Evolutionary conservation across 2,329 filamentous ascomycete genomes (phyloP), one percentile per base, ranked within the genome.

Genomic region (Fusarium annulatum): DNA sequence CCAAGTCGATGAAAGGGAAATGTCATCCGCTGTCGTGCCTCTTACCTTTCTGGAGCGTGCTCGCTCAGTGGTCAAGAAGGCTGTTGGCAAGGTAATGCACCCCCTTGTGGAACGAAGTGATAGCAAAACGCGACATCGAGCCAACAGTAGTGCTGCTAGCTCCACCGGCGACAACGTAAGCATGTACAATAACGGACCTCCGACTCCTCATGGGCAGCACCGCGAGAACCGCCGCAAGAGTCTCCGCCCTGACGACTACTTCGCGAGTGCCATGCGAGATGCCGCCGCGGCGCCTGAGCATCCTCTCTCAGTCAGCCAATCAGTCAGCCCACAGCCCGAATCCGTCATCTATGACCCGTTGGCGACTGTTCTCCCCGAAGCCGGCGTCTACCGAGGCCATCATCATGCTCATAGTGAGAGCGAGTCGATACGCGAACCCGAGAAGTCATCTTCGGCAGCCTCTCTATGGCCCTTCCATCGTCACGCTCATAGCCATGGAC

Each of bases 21-120:
- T 99, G 78, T 95, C 94, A 51, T 90, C 91, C 62, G 96, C 96
- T 64, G 96, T 99, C 62, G 92, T 97, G 21, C 95, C 95, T 41
- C 90, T 98, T 57, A 95, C 93, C 12, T 91, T 98, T 71, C 87
- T 98, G 26, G 94, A 97, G 79, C 92, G 94, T 39, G 93, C 96
- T 56, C 90, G 91, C 52, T 97, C 93, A 18, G 93, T 91, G 43
- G 88, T 97, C 56, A 92, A 91, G 82, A 92, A 92, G 79, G 86
- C 88, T 8, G 85, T 91, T 10, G 88, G 86, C 62, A 92, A 91
- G 80, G 88, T 92, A 58, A 91, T 91, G 67, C 88, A 91, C 72
- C 86, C 89, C 26, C 85, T 90, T 12, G 83, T 84, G 52, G 90
- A 92, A 60, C 86, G 89, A 62, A 83, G 86, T 56, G 88, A 91